Conservation (phyloP, 192 early-diverging fungal species). For the Coemansia umbellata region DNA sequence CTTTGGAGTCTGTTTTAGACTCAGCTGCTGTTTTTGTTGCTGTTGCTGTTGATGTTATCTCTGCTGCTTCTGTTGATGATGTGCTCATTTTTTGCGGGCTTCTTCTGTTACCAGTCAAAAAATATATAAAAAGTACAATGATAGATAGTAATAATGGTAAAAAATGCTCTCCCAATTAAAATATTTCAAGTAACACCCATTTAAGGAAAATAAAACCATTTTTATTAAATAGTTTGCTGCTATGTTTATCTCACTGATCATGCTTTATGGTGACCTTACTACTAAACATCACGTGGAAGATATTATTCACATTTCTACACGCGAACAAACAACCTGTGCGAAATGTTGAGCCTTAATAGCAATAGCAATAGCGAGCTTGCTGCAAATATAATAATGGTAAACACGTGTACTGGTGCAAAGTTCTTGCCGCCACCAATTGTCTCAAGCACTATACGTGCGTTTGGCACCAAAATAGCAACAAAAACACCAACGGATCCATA, state of each 20-base stretch:
- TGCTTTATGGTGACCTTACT: neutral
- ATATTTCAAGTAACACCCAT: no score
- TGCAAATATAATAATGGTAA: slow-evolving; percentile 23
- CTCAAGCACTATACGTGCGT: slow-evolving; percentile 25
- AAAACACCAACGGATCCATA: slow-evolving; percentile 38
- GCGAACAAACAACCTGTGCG: slow-evolving; percentile 10
- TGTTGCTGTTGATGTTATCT: neutral
- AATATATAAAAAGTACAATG: neutral
- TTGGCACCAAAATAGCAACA: slow-evolving; percentile 24
- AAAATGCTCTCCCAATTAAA: no score
- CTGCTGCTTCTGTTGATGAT: neutral
- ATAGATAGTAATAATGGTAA: neutral
- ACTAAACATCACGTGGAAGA: neutral
- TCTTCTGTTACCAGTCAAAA: neutral
- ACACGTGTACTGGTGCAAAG: slow-evolving; percentile 18
- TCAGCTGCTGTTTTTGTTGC: neutral
- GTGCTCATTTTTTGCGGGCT: neutral
- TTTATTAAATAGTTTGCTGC: no score
- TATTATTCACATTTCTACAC: slow-evolving; percentile 1
- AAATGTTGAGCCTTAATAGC: slow-evolving; percentile 27
- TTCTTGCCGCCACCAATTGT: slow-evolving; percentile 7
- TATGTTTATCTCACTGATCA: no score
- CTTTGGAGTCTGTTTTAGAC: neutral
- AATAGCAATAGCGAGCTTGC: slow-evolving; percentile 26
- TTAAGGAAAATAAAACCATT: no score